These are phyloP conservation scores for Elsinoe arachidis DNA, from an alignment of 2,329 filamentous ascomycete species.

Conservation along the genomic window DNA sequence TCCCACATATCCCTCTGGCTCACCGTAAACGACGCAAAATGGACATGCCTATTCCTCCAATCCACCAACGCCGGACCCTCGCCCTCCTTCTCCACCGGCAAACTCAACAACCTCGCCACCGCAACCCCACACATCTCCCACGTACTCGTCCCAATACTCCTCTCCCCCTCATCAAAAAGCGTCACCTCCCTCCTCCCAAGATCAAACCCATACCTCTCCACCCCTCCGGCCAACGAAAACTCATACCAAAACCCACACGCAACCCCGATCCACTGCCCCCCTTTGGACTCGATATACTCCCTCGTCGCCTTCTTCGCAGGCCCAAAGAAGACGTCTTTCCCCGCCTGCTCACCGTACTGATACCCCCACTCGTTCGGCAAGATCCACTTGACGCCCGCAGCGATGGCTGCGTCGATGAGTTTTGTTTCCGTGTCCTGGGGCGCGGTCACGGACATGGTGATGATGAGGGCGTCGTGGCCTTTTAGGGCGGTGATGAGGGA, in stretches of 20 bases:
- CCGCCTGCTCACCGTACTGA: slow-evolving; percentile 20
- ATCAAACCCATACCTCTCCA: slow-evolving; percentile 24
- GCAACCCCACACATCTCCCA: slow-evolving; percentile 26
- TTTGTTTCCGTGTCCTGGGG: slow-evolving; percentile 20
- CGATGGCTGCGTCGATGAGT: slow-evolving; percentile 24
- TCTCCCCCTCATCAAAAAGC: slow-evolving; percentile 22
- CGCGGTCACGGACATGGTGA: slow-evolving; percentile 25
- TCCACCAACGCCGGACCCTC: slow-evolving; percentile 19
- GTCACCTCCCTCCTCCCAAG: slow-evolving; percentile 20
- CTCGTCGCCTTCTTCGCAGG: slow-evolving; percentile 16
- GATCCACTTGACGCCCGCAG: slow-evolving; percentile 26
- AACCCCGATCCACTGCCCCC: slow-evolving; percentile 24
- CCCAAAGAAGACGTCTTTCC: slow-evolving; percentile 18
- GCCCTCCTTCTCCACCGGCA: slow-evolving; percentile 22
- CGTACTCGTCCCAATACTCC: slow-evolving; percentile 27
- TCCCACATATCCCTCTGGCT: slow-evolving; percentile 32
- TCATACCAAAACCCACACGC: slow-evolving; percentile 28
- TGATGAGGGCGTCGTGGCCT: slow-evolving; percentile 28
- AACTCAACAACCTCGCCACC: slow-evolving; percentile 27
- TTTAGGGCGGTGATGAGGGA: slow-evolving; percentile 22
- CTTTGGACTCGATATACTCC: slow-evolving; percentile 21
- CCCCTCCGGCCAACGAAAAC: slow-evolving; percentile 19
- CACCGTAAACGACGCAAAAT: slow-evolving; percentile 29
- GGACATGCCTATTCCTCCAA: slow-evolving; percentile 29
- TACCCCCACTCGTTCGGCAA: slow-evolving; percentile 24